These are phyloP conservation scores for Gilbertella persicaria DNA, from an alignment of 371 early-diverging fungal genomes.

Conservation along the genomic window DNA sequence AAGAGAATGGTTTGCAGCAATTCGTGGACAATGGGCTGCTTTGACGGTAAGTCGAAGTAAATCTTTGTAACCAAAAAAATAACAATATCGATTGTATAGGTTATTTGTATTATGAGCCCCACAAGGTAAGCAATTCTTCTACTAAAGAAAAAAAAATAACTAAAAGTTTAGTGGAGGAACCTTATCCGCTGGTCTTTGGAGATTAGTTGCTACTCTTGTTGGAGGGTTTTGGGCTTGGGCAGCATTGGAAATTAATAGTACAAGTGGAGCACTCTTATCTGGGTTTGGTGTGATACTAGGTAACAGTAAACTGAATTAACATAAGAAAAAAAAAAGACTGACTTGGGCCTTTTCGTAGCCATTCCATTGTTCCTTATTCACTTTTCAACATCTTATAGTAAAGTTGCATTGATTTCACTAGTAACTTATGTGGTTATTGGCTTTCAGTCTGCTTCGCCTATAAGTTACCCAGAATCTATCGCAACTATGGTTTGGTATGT, in stretches of 20 bases:
- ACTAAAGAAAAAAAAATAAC: no score
- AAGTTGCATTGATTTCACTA: conserved; percentile 36
- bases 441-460: conserved; percentile 26
- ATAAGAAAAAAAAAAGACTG: no score
- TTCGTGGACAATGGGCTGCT: conserved; percentile 59
- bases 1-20: conserved; percentile 30
- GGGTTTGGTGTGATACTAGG: conserved; percentile 53
- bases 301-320: conserved; percentile 17
- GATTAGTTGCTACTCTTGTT: conserved; percentile 50
- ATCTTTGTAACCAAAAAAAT: no score
- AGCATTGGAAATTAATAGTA: conserved; percentile 43
- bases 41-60: conserved; percentile 43
- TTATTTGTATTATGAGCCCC: conserved; percentile 55
- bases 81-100: background rate
- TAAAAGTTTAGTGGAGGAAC: conserved; percentile 44
- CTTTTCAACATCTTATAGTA: conserved; percentile 40
- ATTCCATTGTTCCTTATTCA: conserved; percentile 46
- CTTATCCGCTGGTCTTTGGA: conserved; percentile 46
- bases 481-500: conserved; percentile 37
- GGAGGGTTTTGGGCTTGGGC: conserved; percentile 52
- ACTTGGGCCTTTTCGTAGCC: conserved; percentile 27
- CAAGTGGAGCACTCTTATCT: conserved; percentile 44
- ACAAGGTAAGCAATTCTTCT: conserved; percentile 43
- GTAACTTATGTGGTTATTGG: conserved; percentile 43
- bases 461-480: conserved; percentile 26